Base-by-base conservation (phyloP, 129 eudicot genomes). In the Artemisia tridentata region DNA sequence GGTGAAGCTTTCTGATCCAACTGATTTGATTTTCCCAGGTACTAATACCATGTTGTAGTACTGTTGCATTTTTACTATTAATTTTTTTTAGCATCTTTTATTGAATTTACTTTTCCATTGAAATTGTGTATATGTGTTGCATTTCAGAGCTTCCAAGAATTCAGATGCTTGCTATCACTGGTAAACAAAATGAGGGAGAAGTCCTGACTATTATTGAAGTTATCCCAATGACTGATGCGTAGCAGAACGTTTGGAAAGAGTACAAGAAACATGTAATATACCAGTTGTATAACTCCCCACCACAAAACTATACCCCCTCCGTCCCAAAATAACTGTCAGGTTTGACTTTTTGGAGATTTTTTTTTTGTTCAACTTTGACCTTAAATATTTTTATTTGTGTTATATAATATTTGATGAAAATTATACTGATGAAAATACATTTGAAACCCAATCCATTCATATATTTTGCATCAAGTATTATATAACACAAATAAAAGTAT, bases 161-260 rank as follows among this genome's bases (percentile, higher is more conserved):
- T 14, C 97, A 95, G 80, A 76, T 73, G 89, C 85, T 95, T 74
- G 93, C 96, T 52, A 88, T 95, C 34, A 80, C 86, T 67, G 97
- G 99, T 52, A 95, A 95, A 69, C 91, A 93, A 56, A 69, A 90
- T 72, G 99, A 90, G 86, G 91, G 99, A 54, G 93, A 90, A 60
- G 58, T 85, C 54, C 80, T 95, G 68, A 95, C 91, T 27, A 97
- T 96, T 23, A 72, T 86, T 65, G 99, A 90, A 86, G 88, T 95
- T 52, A 90, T 88, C 74, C 93, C 97, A 18, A 73, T 82, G 73
- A 87, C 88, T 75, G 97, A 88, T 57, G 66, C 68, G 54, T 97
- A 95, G 52, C 86, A 90, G 62, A 82, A 78, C 34, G 89, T 88
- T 27, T 95, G 99, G 99, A 76, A 67, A 67, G 90, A 89, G 80